These are phyloP conservation scores for Nitzschia sp. DNA, from an alignment of 108 stramenopile species.

Conservation along the genomic window DNA sequence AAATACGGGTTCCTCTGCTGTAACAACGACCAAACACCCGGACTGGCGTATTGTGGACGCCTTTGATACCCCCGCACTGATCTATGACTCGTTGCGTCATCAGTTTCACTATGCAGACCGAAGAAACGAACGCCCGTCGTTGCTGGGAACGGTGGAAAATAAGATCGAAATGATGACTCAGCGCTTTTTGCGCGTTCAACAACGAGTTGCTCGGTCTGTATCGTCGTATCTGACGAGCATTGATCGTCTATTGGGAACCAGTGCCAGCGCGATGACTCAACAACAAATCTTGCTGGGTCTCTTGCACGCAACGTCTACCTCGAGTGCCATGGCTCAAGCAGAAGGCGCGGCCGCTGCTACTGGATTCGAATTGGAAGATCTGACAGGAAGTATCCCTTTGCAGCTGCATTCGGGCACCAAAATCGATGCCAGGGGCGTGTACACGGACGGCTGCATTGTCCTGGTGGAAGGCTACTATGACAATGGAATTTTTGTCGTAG, in stretches of 20 bases:
- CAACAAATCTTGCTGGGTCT: slow-evolving; percentile 43
- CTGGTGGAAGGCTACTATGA: slow-evolving; percentile 88
- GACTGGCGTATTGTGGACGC: slow-evolving; percentile 35
- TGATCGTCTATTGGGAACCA: slow-evolving; percentile 29
- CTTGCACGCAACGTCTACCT: slow-evolving; percentile 36
- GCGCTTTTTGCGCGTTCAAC: slow-evolving; percentile 72
- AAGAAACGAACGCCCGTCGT: slow-evolving; percentile 1
- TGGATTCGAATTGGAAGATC: slow-evolving; percentile 76
- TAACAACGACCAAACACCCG: not conserved
- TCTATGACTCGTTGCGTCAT: slow-evolving; percentile 47
- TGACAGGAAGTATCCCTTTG: slow-evolving; percentile 70
- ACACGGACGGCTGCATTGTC: slow-evolving; percentile 88
- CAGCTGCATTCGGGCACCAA: slow-evolving; percentile 52
- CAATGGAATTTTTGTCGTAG: slow-evolving; percentile 75
- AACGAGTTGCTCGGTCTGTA: slow-evolving; percentile 71
- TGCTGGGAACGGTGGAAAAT: slow-evolving; percentile 49
- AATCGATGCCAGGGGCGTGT: slow-evolving; percentile 47
- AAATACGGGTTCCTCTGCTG: not conserved
- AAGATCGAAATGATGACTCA: slow-evolving; percentile 71
- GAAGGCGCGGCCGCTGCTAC: slow-evolving; percentile 27
- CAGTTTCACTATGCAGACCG: slow-evolving; percentile 37
- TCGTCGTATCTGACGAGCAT: slow-evolving; percentile 62
- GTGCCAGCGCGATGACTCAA: not conserved
- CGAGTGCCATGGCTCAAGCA: not conserved
- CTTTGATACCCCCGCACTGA: slow-evolving; percentile 47